Conservation (phyloP, 768 basidiomycete genomes). For the Amanita brunnescens region DNA sequence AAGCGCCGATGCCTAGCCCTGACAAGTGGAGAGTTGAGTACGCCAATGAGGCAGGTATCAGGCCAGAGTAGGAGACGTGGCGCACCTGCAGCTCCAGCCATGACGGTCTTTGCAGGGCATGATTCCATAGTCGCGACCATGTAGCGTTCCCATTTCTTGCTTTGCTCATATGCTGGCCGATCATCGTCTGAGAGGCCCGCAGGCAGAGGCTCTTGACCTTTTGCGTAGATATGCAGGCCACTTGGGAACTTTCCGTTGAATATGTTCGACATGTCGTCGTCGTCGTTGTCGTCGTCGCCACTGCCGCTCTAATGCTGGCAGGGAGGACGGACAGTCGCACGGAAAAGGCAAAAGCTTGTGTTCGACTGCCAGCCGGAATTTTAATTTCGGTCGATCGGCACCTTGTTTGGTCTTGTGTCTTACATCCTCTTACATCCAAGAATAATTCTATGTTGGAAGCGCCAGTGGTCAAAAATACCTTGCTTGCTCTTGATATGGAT, state of each 20-base stretch:
- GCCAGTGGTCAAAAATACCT: too few species aligned
- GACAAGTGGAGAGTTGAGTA: neutral
- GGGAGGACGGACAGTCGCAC: neutral
- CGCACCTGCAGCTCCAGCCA: slow-evolving; percentile 81
- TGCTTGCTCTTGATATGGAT: too few species aligned
- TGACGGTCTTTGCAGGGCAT: slow-evolving; percentile 72
- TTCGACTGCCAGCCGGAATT: neutral
- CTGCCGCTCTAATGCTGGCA: neutral
- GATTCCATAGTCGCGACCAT: slow-evolving; percentile 74
- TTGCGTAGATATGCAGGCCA: slow-evolving; percentile 68
- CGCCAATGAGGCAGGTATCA: too few species aligned
- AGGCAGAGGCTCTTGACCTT: slow-evolving; percentile 85
- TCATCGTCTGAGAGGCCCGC: slow-evolving; percentile 80
- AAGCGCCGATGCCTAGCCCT: slow-evolving; percentile 91
- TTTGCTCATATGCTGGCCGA: slow-evolving; percentile 51
- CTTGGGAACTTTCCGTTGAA: slow-evolving; percentile 22
- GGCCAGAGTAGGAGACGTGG: slow-evolving; percentile 8
- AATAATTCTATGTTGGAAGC: too few species aligned
- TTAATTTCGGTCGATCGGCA: neutral
- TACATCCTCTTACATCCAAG: too few species aligned
- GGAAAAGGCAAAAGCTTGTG: neutral
- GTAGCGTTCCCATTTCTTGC: slow-evolving; percentile 70
- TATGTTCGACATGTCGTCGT: slow-evolving; percentile 2
- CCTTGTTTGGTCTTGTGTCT: neutral
- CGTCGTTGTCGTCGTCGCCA: neutral